Base-by-base conservation (phyloP, 2,329 filamentous ascomycete species). In the Hortaea sp. region DNA sequence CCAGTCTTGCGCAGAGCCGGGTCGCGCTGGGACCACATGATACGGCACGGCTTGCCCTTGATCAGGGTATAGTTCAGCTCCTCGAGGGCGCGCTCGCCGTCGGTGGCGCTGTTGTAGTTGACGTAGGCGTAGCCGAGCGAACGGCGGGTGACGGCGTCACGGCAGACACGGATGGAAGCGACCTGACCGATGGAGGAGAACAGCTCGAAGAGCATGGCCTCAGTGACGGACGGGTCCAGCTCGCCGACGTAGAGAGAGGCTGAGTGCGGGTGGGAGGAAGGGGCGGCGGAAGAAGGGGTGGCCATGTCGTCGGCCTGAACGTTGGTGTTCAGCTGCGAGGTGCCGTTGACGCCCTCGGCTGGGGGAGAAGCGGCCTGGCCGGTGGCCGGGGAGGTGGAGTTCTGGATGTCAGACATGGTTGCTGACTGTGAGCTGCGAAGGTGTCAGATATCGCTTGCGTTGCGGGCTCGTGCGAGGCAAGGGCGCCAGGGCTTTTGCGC, bases 1-100 rank as follows among this genome's bases (percentile, higher is more conserved):
- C 92, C 92, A 60, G 88, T 98, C 84, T 98, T 98, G 76, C 92
- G 92, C 62, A 98, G 83, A 68, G 90, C 90, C 57, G 92, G 92
- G 72, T 98, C 92, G 70, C 92, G 92, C 80, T 98, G 92, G 56
- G 92, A 98, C 92, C 92, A 98, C 92, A 98, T 98, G 75, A 98
- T 98, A 66, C 92, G 90, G 85, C 92, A 98, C 51, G 92, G 90
- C 66, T 86, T 88, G 63, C 89, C 89, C 81, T 97, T 97, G 77
- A 98, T 97, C 62, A 95, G 77, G 54, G 92, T 98, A 78, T 98
- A 98, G 82, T 98, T 98, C 62, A 98, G 81, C 74, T 98, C 92
- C 75, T 98, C 92, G 52, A 98, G 83, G 63, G 92, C 92, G 73
- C 94, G 94, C 78, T 98, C 92, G 62, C 92, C 92, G 68, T 98